phyloP scores from a whole-genome alignment of 2,329 filamentous ascomycete species.

The Coniochaeta hoffmannii region DNA sequence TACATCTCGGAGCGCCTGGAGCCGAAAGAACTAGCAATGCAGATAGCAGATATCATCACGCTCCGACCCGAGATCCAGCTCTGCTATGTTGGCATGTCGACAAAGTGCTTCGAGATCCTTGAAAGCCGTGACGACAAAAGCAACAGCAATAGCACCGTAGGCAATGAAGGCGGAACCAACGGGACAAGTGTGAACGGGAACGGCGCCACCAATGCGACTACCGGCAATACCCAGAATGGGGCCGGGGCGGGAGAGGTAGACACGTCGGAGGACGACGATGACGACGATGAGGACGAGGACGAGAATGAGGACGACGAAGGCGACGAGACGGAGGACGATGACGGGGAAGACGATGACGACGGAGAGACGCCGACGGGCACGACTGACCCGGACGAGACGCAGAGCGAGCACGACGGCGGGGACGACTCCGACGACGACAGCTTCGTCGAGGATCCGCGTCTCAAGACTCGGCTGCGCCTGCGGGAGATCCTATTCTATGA shows the following conservation, averaged over 20 bases:
- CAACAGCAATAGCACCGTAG: constrained; percentile 19
- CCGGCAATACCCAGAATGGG: constrained; percentile 17
- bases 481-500: constrained; percentile 80
- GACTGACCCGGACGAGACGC: constrained; percentile 22
- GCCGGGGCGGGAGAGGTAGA: constrained; percentile 17
- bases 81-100: constrained; percentile 68
- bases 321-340: constrained; percentile 35
- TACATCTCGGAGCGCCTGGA: constrained; percentile 31
- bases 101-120: constrained; percentile 75
- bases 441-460: constrained; percentile 34
- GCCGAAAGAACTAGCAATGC: constrained; percentile 63
- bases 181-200: not conserved
- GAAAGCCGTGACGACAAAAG: constrained; percentile 47
- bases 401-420: constrained; percentile 24
- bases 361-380: constrained; percentile 19
- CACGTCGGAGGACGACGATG: constrained; percentile 23
- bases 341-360: constrained; percentile 30
- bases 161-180: constrained; percentile 8
- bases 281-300: constrained; percentile 32
- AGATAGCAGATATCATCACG: constrained; percentile 71
- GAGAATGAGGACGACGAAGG: constrained; percentile 30
- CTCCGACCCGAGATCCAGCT: constrained; percentile 69
- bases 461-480: constrained; percentile 48
- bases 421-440: constrained; percentile 39
- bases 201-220: constrained; percentile 9